Conservation (phyloP, 805 yeast species). For the Ogataea paraovalis region DNA sequence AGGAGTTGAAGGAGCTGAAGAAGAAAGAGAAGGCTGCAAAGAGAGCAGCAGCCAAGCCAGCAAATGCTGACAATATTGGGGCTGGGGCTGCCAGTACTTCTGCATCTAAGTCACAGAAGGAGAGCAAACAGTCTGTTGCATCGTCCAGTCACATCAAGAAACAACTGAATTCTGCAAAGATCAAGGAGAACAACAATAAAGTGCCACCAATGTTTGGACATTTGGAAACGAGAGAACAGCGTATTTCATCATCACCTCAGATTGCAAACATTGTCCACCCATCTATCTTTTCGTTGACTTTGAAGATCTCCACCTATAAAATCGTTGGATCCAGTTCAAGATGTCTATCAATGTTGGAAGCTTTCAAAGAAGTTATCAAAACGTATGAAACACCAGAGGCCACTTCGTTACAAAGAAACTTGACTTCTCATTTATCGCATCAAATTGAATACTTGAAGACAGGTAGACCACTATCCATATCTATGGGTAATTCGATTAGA, state of each 20-base stretch:
- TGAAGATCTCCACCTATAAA: conserved; percentile 76
- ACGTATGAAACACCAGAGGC: conserved; percentile 85
- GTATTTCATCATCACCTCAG: conserved; percentile 54
- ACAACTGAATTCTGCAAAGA: conserved; percentile 49
- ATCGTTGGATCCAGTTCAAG: conserved; percentile 89
- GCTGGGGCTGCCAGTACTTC: neutral
- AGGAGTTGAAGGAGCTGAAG: conserved; percentile 81
- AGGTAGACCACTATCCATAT: conserved; percentile 84
- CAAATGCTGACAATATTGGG: neutral
- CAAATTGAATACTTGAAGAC: conserved; percentile 91
- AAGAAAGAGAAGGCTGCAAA: conserved; percentile 90
- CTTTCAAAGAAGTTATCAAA: conserved; percentile 72
- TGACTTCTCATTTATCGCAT: conserved; percentile 81
- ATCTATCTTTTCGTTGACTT: conserved; percentile 69
- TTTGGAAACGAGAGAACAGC: conserved; percentile 73
- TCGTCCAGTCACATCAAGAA: conserved; percentile 50
- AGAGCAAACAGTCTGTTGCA: conserved; percentile 30
- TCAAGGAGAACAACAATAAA: conserved; percentile 39
- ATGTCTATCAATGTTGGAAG: conserved; percentile 77
- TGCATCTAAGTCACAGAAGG: neutral
- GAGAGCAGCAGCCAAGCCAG: conserved; percentile 72
- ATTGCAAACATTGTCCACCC: conserved; percentile 81
- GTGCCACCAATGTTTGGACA: conserved; percentile 72
- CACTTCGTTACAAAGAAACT: conserved; percentile 79
- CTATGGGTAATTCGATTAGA: conserved; percentile 97